These are phyloP conservation scores for Brassica nigra DNA, from an alignment of 345 rosid species.

Conservation along the genomic window DNA sequence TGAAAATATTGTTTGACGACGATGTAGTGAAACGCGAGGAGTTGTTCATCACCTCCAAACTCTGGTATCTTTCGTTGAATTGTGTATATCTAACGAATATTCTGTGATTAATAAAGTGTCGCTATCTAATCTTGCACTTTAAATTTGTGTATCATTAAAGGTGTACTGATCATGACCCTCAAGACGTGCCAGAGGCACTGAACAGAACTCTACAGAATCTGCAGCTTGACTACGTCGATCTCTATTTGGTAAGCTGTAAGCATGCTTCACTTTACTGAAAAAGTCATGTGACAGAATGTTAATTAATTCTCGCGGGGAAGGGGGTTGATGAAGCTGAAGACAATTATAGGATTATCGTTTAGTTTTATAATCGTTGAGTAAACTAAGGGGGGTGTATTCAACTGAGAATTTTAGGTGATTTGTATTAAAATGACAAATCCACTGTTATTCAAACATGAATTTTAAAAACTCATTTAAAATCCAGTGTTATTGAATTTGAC, in stretches of 20 bases:
- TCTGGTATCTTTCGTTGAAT: constrained; percentile 42
- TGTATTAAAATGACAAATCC: no score
- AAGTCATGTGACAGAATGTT: neutral
- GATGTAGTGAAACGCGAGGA: constrained; percentile 60
- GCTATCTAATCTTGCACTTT: neutral
- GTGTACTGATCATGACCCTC: constrained; percentile 59
- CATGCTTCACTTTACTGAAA: constrained; percentile 12
- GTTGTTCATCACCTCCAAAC: constrained; percentile 67
- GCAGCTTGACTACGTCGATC: constrained; percentile 66
- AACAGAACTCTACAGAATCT: constrained; percentile 55
- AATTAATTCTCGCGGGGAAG: neutral
- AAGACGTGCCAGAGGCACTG: constrained; percentile 62
- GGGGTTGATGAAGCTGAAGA: no score
- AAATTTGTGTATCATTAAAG: constrained; percentile 33
- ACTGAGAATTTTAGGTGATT: no score
- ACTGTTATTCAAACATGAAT: no score
- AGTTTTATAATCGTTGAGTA: no score
- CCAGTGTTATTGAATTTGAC: no score
- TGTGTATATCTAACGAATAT: neutral
- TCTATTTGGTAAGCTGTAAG: constrained; percentile 63
- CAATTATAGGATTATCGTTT: no score
- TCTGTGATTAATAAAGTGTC: neutral
- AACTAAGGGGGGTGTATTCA: no score
- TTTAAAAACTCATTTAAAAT: no score
- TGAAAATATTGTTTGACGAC: constrained; percentile 52